phyloP scores from a whole-genome alignment of 139 green algal genomes.

The Ettlia oleoabundans region DNA sequence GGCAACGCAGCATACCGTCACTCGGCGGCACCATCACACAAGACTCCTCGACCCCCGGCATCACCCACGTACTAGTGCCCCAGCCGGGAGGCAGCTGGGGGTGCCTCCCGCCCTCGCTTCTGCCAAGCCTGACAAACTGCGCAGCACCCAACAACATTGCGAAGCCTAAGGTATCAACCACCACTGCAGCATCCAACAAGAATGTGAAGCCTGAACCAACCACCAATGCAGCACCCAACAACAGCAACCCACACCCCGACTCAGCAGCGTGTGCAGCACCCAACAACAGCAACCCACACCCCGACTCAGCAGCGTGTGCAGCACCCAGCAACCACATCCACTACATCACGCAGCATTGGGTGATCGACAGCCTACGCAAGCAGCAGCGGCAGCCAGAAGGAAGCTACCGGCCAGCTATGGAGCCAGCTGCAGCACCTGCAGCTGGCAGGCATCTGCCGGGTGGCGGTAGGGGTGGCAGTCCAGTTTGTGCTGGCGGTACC shows the following conservation, averaged over 20 bases:
- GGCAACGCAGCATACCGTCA: neutral
- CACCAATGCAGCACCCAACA: too few relatives aligned
- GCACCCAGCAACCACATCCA: neutral
- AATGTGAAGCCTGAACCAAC: too few relatives aligned
- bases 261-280: neutral
- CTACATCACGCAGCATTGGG: neutral
- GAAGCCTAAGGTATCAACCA: too few relatives aligned
- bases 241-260: neutral
- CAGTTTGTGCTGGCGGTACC: too few relatives aligned
- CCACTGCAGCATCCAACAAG: too few relatives aligned
- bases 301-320: neutral
- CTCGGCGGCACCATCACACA: neutral
- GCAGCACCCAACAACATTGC: too few relatives aligned
- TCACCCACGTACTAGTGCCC: slow-evolving; percentile 12
- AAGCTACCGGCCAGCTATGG: neutral
- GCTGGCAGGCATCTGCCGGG: too few relatives aligned
- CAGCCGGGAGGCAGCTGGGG: slow-evolving; percentile 4
- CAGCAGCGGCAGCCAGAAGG: neutral
- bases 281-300: neutral
- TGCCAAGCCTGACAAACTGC: too few relatives aligned
- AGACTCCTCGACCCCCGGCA: neutral
- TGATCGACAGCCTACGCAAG: neutral
- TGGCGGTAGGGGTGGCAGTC: too few relatives aligned
- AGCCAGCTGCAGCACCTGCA: neutral
- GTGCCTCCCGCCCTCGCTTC: neutral